Evolutionary conservation across 1,139 yeast genomes (phyloP).

Genomic region (Suhomyces terraborum): DNA sequence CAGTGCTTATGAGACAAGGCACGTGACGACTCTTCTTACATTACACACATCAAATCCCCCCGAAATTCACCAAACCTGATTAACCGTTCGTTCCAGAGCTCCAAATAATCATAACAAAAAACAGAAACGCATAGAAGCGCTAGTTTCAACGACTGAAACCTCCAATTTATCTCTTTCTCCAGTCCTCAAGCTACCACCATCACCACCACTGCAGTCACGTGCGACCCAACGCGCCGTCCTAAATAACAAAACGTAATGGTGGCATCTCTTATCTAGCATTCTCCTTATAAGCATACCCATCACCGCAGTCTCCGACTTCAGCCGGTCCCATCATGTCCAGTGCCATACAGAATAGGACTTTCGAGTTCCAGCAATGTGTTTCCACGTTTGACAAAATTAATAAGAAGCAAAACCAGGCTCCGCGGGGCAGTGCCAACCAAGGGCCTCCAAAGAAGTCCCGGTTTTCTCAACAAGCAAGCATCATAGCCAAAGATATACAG

Average conservation of each 20-base stretch:
- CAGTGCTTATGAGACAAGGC: too few relatives aligned
- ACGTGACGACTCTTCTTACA: too few relatives aligned
- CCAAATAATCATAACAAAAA: too few relatives aligned
- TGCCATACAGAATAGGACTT: conserved; percentile 72
- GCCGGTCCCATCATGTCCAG: conserved; percentile 23
- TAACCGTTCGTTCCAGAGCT: too few relatives aligned
- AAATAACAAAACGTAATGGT: conserved; percentile 4
- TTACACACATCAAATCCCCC: too few relatives aligned
- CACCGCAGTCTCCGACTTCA: not conserved
- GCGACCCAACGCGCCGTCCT: conserved; percentile 3
- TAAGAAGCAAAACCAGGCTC: conserved; percentile 33
- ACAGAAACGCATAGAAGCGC: too few relatives aligned
- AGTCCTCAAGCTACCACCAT: not conserved
- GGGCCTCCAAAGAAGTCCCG: conserved; percentile 52
- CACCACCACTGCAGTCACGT: not conserved
- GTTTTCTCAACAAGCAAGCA: conserved; percentile 78
- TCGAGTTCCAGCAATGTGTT: conserved; percentile 86
- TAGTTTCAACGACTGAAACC: too few relatives aligned
- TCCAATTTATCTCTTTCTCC: too few relatives aligned
- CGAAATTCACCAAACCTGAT: not conserved
- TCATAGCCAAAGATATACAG: conserved; percentile 85
- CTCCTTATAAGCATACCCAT: not conserved
- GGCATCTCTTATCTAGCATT: not conserved
- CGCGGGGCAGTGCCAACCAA: conserved; percentile 17
- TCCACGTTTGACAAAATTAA: conserved; percentile 63